Conservation (phyloP, 192 early-diverging fungal species). For the Dissophora globulifera region DNA sequence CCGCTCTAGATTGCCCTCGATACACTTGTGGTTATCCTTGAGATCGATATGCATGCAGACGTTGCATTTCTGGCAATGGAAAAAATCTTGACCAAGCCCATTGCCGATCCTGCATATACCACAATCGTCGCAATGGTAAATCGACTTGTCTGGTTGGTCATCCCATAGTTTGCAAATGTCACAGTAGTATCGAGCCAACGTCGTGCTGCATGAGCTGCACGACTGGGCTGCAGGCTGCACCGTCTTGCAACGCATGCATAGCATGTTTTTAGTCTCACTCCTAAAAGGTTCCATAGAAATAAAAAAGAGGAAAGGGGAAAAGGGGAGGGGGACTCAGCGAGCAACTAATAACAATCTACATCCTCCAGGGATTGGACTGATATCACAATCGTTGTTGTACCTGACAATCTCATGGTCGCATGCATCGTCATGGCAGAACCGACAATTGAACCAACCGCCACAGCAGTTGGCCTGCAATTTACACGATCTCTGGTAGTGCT, state of each 20-base stretch:
- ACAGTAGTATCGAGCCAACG: slow-evolving; percentile 89
- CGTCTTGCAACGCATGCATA: slow-evolving; percentile 90
- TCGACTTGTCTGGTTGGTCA: slow-evolving; percentile 78
- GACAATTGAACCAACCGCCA: slow-evolving; percentile 79
- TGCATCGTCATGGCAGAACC: slow-evolving; percentile 86
- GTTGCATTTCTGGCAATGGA: slow-evolving; percentile 93
- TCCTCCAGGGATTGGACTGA: too few relatives aligned
- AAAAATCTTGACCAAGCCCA: slow-evolving; percentile 82
- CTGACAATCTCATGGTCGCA: slow-evolving; percentile 79
- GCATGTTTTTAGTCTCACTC: slow-evolving; percentile 76
- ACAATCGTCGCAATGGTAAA: slow-evolving; percentile 94
- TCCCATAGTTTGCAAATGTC: slow-evolving; percentile 92
- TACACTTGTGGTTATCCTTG: slow-evolving; percentile 86
- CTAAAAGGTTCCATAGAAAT: slow-evolving; percentile 9
- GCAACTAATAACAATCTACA: too few relatives aligned
- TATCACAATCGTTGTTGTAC: too few relatives aligned
- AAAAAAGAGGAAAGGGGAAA: too few relatives aligned
- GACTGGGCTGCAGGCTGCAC: slow-evolving; percentile 82
- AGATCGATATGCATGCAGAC: slow-evolving; percentile 85
- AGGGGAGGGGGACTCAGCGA: too few relatives aligned
- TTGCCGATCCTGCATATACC: slow-evolving; percentile 92
- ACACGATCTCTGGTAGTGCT: slow-evolving; percentile 78
- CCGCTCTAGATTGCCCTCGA: slow-evolving; percentile 88
- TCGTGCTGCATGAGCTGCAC: slow-evolving; percentile 77
- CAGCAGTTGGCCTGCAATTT: slow-evolving; percentile 87